Base-by-base conservation (phyloP, 176 grass and related monocot species). In the Coix lacrymajobi region DNA sequence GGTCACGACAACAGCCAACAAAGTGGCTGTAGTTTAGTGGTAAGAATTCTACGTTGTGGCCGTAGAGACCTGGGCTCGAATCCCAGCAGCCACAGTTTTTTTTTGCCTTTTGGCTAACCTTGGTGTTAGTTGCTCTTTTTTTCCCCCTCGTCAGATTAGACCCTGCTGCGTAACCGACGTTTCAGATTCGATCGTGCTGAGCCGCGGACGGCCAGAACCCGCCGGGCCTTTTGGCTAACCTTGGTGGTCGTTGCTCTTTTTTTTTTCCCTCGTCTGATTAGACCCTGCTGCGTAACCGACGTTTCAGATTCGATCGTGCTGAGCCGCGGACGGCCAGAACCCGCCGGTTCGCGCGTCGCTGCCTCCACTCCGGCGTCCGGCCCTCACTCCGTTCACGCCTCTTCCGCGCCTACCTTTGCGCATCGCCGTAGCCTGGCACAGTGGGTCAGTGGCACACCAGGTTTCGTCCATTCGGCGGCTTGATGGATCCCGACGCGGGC, bases 21-120 rank as follows among this genome's bases (percentile, higher is more conserved):
- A 65, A 41, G 88, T 92, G 88, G 92, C 22, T 65, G 79, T 86
- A 78, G 87, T 76, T 77, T 76, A 89, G 71, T 97, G 90, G 90
- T 94, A 61, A 94, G 95, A 97, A 94, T 97, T 94, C 86, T 79
- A 94, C 90, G 90, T 90, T 90, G 85, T 91, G 91, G 92, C 96
- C 96, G 89, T 95, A 73, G 90, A 98, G 90, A 95, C 85, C 91
- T 98, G 87, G 79, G 85, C 92, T 93, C 91, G 89, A 98, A 91
- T 93, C 90, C 96, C 90, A 91, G 92, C 90, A 98, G 90, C 96
- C 92, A 90, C 83, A 0, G 2, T 7, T 13, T 3, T 31, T 7
- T 11, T 24, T 37, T 9, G n/a, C n/a, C n/a, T n/a, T n/a, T n/a
- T n/a, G n/a, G n/a, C n/a, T n/a, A n/a, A n/a, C n/a, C n/a, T n/a